These are phyloP conservation scores for Calonectria montana DNA, from an alignment of 2,329 filamentous ascomycete species.

Conservation along the genomic window DNA sequence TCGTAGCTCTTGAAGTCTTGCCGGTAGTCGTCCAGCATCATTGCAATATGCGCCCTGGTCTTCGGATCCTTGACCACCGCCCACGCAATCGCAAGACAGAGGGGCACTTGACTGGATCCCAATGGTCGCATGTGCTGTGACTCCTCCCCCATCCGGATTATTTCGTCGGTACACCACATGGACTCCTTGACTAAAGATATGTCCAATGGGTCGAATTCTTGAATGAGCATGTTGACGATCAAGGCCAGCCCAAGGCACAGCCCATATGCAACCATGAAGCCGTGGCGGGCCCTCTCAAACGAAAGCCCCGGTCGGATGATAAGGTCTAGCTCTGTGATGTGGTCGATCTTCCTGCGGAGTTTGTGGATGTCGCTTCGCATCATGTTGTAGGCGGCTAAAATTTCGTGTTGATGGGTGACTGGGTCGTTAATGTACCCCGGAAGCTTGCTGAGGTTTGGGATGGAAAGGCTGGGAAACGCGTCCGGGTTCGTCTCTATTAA, in stretches of 20 bases:
- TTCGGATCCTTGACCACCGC: slow-evolving; percentile 42
- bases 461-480: slow-evolving; percentile 16
- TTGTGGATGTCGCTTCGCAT: slow-evolving; percentile 27
- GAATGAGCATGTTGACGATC: slow-evolving; percentile 39
- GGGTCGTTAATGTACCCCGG: slow-evolving; percentile 35
- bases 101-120: slow-evolving; percentile 42
- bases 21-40: slow-evolving; percentile 33
- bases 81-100: slow-evolving; percentile 42
- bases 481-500: not conserved
- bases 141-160: slow-evolving; percentile 35
- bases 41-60: slow-evolving; percentile 14
- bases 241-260: slow-evolving; percentile 35
- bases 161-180: slow-evolving; percentile 34
- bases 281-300: slow-evolving; percentile 1
- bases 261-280: slow-evolving; percentile 28
- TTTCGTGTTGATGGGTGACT: slow-evolving; percentile 25
- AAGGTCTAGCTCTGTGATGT: slow-evolving; percentile 1
- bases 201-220: slow-evolving; percentile 30
- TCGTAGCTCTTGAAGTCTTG: slow-evolving; percentile 27
- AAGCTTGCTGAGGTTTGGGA: slow-evolving; percentile 30
- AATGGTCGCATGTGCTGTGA: slow-evolving; percentile 39
- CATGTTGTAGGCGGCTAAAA: slow-evolving; percentile 31
- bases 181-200: slow-evolving; percentile 29
- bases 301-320: not conserved
- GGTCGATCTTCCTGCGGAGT: not conserved